Base-by-base conservation (phyloP, 345 rosid genomes). In the Kernera saxatilis region DNA sequence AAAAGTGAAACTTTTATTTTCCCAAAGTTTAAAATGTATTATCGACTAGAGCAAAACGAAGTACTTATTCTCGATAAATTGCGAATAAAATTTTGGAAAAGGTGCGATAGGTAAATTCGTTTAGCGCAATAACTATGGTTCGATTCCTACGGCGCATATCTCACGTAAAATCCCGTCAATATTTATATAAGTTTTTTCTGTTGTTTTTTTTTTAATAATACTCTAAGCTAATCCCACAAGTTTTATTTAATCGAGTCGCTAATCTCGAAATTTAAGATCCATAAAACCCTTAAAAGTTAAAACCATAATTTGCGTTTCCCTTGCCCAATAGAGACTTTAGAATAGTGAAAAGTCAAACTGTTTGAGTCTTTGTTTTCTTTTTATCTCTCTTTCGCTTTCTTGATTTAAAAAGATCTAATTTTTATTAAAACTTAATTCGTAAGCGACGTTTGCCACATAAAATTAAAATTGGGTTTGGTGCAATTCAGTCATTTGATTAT, bases 401-500 rank as follows among this genome's bases (percentile, higher is more conserved):
- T 56, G 27, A 19, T 29, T 40, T 48, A 73, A 14, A 18, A 19
- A 6, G 0, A n/a, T 35, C 1, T 15, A 3, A 17, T 11, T 17
- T 55, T 64, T 12, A 39, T 9, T 29, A 44, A 39, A 48, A 60
- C 57, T 68, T 75, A 18, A 68, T 68, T 67, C 46, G 1, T 23
- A 75, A 60, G 78, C 63, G 56, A 75, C 49, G 61, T 70, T 65
- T 55, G 62, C 62, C 46, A 77, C n/a, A n/a, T n/a, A n/a, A n/a
- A 46, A 32, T 33, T 70, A 69, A 25, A 45, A 37, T 49, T 53
- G 29, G 75, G 71, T 66, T 75, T 77, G 81, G 85, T 82, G 79
- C 44, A 62, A 33, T 72, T 22, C 73, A 43, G 46, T 64, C 64
- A 45, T 43, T 71, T 58, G 21, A 48, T 54, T 44, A 23, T 72